Conservation (phyloP, 176 grass and related monocot genomes). For the Eremochloa ophiuroides region DNA sequence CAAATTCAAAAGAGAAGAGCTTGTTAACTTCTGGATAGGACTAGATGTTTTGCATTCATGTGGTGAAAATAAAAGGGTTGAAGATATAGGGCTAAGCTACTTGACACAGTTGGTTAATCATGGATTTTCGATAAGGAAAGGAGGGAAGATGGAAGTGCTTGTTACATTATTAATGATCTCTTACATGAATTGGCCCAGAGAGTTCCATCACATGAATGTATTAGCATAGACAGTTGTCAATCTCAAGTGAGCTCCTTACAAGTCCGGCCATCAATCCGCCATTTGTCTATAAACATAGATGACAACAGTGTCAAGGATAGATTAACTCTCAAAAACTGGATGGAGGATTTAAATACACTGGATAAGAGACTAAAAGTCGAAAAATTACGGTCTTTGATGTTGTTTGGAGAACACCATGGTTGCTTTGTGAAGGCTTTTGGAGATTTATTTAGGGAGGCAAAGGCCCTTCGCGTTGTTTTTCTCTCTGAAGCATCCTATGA, state of each 20-base stretch:
- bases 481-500: background rate
- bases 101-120: background rate
- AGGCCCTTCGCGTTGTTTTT: background rate
- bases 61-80: background rate
- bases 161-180: constrained; percentile 12
- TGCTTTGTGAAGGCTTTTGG: background rate
- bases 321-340: background rate
- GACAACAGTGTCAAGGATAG: background rate
- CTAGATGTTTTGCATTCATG: background rate
- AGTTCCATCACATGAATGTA: constrained; percentile 12
- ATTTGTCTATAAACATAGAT: constrained; percentile 21
- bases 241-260: background rate
- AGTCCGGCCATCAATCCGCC: background rate
- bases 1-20: background rate
- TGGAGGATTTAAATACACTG: background rate
- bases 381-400: background rate
- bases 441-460: background rate
- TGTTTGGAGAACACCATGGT: background rate
- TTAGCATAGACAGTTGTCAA: background rate
- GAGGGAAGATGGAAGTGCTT: accelerated
- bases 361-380: background rate
- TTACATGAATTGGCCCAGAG: background rate
- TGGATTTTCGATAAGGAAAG: background rate
- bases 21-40: constrained; percentile 25
- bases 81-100: background rate